phyloP scores from a whole-genome alignment of 352 stramenopile species.

The Pythium monospermum region DNA sequence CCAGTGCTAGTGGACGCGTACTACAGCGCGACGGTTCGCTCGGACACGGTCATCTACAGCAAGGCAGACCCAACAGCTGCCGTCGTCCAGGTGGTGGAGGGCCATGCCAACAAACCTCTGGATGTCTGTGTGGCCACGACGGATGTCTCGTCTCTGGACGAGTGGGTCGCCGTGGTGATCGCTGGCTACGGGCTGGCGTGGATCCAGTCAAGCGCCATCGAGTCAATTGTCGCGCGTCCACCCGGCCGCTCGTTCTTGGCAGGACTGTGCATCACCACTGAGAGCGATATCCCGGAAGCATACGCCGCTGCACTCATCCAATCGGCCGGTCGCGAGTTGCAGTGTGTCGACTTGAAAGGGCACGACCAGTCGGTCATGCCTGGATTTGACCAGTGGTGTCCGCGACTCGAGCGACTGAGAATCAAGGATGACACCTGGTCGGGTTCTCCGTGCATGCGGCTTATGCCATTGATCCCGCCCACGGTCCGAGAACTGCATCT shows the following conservation, averaged over 20 bases:
- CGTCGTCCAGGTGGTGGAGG: neutral
- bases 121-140: neutral
- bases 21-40: neutral
- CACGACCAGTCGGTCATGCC: neutral
- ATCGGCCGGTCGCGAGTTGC: neutral
- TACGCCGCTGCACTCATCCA: neutral
- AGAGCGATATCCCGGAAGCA: neutral
- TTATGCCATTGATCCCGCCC: neutral
- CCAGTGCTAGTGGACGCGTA: neutral
- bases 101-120: neutral
- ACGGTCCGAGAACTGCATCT: neutral
- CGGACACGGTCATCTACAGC: neutral
- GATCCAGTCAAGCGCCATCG: neutral
- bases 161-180: neutral
- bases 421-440: neutral
- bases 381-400: neutral
- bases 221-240: neutral
- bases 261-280: neutral
- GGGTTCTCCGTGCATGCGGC: neutral
- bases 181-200: neutral
- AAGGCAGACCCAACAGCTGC: neutral
- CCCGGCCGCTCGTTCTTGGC: neutral
- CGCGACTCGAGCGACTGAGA: neutral
- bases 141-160: neutral
- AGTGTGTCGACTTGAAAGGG: neutral